These are phyloP conservation scores for Penicillium sp. DNA, from an alignment of 2,329 filamentous ascomycete genomes.

Conservation along the genomic window DNA sequence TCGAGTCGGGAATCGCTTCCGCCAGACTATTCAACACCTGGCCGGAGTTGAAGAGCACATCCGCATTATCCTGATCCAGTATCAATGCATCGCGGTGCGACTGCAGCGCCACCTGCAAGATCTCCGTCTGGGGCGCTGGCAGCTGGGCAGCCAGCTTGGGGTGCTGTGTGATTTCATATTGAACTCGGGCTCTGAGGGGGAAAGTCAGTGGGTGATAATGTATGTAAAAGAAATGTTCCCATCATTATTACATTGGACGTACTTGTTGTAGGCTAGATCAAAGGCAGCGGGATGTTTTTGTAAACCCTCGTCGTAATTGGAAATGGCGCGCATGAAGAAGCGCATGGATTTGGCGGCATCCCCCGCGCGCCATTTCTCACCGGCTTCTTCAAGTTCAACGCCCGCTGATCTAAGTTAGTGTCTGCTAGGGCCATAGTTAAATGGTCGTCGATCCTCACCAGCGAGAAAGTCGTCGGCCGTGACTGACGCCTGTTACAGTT, in stretches of 20 bases:
- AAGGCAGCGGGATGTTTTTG: conserved; percentile 58
- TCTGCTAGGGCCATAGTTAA: too few species aligned
- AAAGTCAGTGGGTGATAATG: conserved; percentile 6
- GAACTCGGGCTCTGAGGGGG: conserved; percentile 56
- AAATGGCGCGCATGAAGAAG: conserved; percentile 58
- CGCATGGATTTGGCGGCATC: conserved; percentile 62
- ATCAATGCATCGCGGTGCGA: conserved; percentile 60
- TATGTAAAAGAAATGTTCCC: not conserved
- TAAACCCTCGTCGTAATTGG: conserved; percentile 62
- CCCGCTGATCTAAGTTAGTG: conserved; percentile 45
- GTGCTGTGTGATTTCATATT: conserved; percentile 67
- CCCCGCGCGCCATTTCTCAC: conserved; percentile 69
- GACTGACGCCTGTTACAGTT: conserved; percentile 46
- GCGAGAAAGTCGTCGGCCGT: conserved; percentile 66
- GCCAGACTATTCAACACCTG: conserved; percentile 65
- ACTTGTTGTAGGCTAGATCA: conserved; percentile 73
- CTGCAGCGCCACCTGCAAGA: conserved; percentile 57
- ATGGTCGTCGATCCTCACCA: conserved; percentile 35
- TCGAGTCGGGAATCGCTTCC: conserved; percentile 55
- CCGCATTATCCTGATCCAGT: conserved; percentile 59
- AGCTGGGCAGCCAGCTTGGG: conserved; percentile 57
- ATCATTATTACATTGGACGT: conserved; percentile 23
- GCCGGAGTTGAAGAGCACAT: conserved; percentile 67
- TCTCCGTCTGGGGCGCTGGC: conserved; percentile 50
- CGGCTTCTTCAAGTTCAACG: conserved; percentile 65